phyloP scores from a whole-genome alignment of 768 basidiomycete genomes.

The Tricholoma hemisulphureum region DNA sequence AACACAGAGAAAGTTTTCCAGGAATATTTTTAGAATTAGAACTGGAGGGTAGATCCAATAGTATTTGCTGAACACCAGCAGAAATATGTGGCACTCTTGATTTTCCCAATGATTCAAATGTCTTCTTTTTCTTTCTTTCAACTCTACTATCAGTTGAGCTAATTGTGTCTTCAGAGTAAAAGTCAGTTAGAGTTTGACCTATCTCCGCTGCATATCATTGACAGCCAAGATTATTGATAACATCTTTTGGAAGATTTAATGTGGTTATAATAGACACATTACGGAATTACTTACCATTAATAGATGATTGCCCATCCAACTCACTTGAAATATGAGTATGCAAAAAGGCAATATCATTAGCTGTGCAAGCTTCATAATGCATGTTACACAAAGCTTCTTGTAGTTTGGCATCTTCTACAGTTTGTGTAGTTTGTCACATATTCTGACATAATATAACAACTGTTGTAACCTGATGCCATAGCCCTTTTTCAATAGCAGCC shows the following conservation, averaged over 20 bases:
- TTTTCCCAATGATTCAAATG: constrained; percentile 1
- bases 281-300: constrained; percentile 19
- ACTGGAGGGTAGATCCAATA: constrained; percentile 24
- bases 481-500: no score
- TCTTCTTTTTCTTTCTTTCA: neutral
- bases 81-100: no score
- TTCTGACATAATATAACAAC: constrained; percentile 35
- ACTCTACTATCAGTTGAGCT: neutral
- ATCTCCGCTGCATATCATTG: constrained; percentile 32
- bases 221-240: constrained; percentile 27
- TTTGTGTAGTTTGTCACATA: constrained; percentile 29
- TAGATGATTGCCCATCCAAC: neutral
- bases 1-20: constrained; percentile 27
- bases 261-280: constrained; percentile 35
- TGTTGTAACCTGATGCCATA: constrained; percentile 31
- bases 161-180: no score
- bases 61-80: constrained; percentile 14
- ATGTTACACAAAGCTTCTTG: constrained; percentile 28
- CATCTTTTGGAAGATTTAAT: constrained; percentile 26
- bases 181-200: constrained; percentile 18
- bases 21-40: constrained; percentile 23
- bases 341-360: constrained; percentile 31
- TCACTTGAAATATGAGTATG: constrained; percentile 14
- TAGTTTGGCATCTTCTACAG: constrained; percentile 24
- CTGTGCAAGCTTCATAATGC: constrained; percentile 33